Conservation (phyloP, 257 asterid species). For the Datura wrightii region DNA sequence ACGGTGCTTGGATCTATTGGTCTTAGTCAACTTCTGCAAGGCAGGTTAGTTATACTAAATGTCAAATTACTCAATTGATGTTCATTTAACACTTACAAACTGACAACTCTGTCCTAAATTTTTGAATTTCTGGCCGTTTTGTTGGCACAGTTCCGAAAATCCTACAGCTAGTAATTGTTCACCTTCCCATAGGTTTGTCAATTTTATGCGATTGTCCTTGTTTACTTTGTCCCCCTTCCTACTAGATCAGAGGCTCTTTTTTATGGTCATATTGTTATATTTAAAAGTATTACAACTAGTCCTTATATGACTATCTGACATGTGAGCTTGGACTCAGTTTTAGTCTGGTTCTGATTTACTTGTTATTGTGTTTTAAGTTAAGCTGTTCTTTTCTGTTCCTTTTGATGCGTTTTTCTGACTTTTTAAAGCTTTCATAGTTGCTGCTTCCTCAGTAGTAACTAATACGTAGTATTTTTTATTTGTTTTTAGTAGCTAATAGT, state of each 20-base stretch:
- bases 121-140: neutral
- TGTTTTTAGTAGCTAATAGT: neutral
- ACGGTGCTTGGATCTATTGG: conserved; percentile 92
- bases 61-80: conserved; percentile 17
- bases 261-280: neutral
- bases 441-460: conserved; percentile 1
- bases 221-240: neutral
- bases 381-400: neutral
- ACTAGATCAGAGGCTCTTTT: neutral
- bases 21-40: conserved; percentile 91
- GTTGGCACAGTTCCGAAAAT: neutral
- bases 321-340: neutral
- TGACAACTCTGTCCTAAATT: neutral
- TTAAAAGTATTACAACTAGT: neutral
- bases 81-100: neutral
- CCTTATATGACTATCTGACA: neutral
- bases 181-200: neutral
- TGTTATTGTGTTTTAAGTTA: neutral
- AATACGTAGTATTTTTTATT: neutral
- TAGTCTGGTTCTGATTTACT: neutral
- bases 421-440: conserved; percentile 2
- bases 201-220: conserved; percentile 15
- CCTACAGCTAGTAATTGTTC: neutral
- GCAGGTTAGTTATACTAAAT: conserved; percentile 65
- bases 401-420: conserved; percentile 7